Conservation (phyloP, 805 yeast species). For the Saccharomycopsis javanensis region DNA sequence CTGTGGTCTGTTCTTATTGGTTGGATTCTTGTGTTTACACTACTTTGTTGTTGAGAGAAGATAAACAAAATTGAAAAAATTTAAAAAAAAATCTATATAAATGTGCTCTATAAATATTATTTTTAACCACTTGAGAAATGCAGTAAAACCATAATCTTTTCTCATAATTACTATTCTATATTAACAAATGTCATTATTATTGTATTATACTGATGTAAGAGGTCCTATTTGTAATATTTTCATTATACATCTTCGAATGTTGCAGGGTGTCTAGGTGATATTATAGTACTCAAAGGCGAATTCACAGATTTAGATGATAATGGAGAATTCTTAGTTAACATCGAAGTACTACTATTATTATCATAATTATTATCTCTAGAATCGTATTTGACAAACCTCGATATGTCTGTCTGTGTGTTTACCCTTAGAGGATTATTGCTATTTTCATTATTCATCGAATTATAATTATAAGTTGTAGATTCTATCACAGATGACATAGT, state of each 20-base stretch:
- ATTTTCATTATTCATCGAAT: not conserved
- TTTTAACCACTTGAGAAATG: not conserved
- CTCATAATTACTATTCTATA: not conserved
- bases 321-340: not conserved
- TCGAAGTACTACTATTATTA: not conserved
- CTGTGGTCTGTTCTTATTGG: constrained; percentile 44
- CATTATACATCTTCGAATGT: not conserved
- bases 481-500: not conserved
- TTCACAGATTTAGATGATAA: not conserved
- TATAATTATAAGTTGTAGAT: not conserved
- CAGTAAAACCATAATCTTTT: not conserved
- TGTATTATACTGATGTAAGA: not conserved
- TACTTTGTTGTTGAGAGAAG: constrained; percentile 67
- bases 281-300: not conserved
- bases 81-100: not conserved
- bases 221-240: too few relatives aligned
- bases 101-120: not conserved
- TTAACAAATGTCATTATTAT: not conserved
- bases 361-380: not conserved
- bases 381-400: not conserved
- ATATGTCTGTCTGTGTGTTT: not conserved
- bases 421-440: not conserved
- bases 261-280: not conserved
- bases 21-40: constrained; percentile 72
- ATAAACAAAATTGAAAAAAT: constrained; percentile 23